Base-by-base conservation (phyloP, 1,139 yeast species). In the Lodderomyces oxycetoniae region DNA sequence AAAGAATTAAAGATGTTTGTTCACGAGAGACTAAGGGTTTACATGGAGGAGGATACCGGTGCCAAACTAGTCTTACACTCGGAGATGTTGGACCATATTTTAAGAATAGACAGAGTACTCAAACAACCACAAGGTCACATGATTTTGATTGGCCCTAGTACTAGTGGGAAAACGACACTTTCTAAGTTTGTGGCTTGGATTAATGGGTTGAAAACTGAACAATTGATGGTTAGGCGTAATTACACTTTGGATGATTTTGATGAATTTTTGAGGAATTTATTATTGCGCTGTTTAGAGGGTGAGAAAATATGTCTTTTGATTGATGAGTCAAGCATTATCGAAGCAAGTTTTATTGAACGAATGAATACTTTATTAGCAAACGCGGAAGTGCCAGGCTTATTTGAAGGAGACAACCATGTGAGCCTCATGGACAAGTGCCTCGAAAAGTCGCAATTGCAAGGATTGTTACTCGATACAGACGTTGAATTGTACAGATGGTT, bases 321-420 rank as follows among this genome's bases (percentile, higher is more conserved):
- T 16, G 95, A 88, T 49, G 96, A 91, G 47, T 76, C 94, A 0
- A 76, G 81, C 30, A 75, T 88, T 36, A 52, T 80, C 32, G 93
- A 85, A 31, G 68, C 95, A 0, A 68, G 94, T 0, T 89, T 89
- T 49, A 60, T 91, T 22, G 98, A 91, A 55, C 66, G 95, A 40
- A 87, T 91, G 94, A 91, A 91, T 48, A 86, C 95, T 0, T 61
- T 91, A 19, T 64, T 91, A 24, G 96, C 97, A 0, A 91, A 89
- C 53, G 86, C 96, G 0, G 96, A 89, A 47, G 74, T 88, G 16
- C 96, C 96, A 1, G 96, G 96, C 2, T 61, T 91, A 14, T 91
- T 86, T 54, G 87, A 78, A 44, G 91, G 79, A 0, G 95, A 86
- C 9, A 89, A 85, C 10, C 71, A 63, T 34, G 60, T 63, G 0